Base-by-base conservation (phyloP, 495 filamentous ascomycete genomes). In the Aspergillus incahuasiensis region DNA sequence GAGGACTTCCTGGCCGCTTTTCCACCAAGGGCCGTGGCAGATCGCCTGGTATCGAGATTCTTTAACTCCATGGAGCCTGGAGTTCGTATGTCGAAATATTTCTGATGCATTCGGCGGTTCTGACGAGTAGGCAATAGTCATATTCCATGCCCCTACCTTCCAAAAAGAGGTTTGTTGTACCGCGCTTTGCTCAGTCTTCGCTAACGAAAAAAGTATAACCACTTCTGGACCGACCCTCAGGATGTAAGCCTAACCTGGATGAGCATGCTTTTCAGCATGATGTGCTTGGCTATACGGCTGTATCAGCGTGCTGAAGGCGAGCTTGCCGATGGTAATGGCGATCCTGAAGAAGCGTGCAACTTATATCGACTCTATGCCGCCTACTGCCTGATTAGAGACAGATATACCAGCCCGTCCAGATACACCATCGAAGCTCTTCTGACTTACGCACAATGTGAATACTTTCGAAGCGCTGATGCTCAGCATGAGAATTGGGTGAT, bases 141-240 rank as follows among this genome's bases (percentile, higher is more conserved):
- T 67, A 11, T 66, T 78, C 11, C 77, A 80, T 59, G 59, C 73
- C n/a, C 73, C 75, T 3, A 73, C 73, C 0, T 77, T 77, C 32
- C 69, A 68, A 25, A 73, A 65, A 52, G 63, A 71, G 52, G 60
- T 64, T 6, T n/a, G 45, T 20, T 20, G 7, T 19, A 1, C 30
- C 22, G 5, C 35, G 5, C 41, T 12, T 3, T 35, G 19, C 32
- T 5, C 12, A 35, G 20, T 32, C n/a, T 20, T 19, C 19, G 4
- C 32, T 32, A 40, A 32, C 15, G 6, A 1, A 30, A 24, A 13
- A 21, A 54, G 51, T 54, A 54, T 28, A 21, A 32, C 6, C 16
- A 16, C 16, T 54, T 54, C 16, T 54, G 51, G 51, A 16, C n/a
- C 2, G 18, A 54, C 12, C 41, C 40, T 0, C 40, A 45, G 22